phyloP scores from a whole-genome alignment of 2,329 filamentous ascomycete genomes.

The Eurotiales sp. region DNA sequence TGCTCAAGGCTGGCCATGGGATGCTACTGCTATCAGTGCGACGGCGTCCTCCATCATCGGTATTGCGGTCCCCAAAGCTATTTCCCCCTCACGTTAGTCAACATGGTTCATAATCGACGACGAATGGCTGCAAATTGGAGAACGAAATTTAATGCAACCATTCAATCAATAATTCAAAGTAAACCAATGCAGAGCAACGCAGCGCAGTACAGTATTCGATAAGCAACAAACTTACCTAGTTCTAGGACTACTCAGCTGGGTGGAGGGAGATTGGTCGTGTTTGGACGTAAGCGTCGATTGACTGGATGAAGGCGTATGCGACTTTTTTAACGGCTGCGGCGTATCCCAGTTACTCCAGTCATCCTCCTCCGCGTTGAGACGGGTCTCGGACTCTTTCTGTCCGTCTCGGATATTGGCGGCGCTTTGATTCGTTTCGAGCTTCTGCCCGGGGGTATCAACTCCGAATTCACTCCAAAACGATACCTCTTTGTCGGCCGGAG shows the following conservation, averaged over 20 bases:
- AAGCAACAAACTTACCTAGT: conserved; percentile 42
- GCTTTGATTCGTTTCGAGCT: conserved; percentile 26
- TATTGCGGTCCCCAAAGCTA: conserved; percentile 39
- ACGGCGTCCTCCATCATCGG: conserved; percentile 21
- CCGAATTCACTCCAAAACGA: conserved; percentile 52
- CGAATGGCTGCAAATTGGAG: neutral
- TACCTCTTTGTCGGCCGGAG: conserved; percentile 38
- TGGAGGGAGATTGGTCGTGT: conserved; percentile 42
- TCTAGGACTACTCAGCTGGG: conserved; percentile 48
- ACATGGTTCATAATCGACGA: conserved; percentile 22
- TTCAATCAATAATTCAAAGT: neutral
- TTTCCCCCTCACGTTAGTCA: conserved; percentile 12
- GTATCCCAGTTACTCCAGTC: conserved; percentile 57
- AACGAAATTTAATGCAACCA: conserved; percentile 17
- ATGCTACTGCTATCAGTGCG: conserved; percentile 41
- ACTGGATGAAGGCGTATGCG: conserved; percentile 42
- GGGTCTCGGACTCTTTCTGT: conserved; percentile 38
- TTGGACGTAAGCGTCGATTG: conserved; percentile 51
- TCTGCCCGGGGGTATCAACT: conserved; percentile 45
- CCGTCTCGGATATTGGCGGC: conserved; percentile 28
- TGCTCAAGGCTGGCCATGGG: conserved; percentile 68
- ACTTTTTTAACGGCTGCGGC: conserved; percentile 35
- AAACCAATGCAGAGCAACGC: neutral
- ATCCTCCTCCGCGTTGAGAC: conserved; percentile 46
- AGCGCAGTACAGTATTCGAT: neutral